A percentile compares a stretch with the other conserved stretches of the same genome.
These are phyloP conservation scores for Vitis amurensis DNA, from an alignment of 164 flowering plant species.

Conservation along the genomic window DNA sequence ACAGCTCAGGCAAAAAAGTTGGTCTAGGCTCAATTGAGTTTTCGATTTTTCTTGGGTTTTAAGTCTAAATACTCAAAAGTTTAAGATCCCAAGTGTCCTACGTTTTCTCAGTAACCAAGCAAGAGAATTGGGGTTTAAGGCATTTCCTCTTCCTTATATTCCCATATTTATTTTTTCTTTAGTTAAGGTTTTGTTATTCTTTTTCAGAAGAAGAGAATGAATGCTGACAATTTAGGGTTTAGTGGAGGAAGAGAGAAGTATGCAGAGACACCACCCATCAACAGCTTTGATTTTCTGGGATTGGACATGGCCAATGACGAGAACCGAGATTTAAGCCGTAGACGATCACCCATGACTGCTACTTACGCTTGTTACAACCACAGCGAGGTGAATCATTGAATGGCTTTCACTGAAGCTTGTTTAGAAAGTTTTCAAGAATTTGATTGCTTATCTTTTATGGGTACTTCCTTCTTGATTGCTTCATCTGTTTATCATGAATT, in stretches of 20 bases:
- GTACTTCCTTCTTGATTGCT: too few species aligned
- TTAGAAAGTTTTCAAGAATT: neutral
- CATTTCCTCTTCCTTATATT: neutral
- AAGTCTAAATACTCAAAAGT: neutral
- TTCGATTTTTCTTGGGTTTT: neutral
- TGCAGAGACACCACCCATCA: slow-evolving; percentile 2
- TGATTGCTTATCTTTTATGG: neutral
- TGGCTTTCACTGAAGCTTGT: neutral
- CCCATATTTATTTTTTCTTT: neutral
- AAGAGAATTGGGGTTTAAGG: neutral
- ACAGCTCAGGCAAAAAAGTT: neutral
- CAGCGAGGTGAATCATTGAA: too few species aligned
- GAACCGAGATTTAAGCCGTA: too few species aligned
- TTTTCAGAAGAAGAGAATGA: slow-evolving; percentile 22
- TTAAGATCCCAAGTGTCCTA: neutral
- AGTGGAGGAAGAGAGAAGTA: slow-evolving; percentile 8
- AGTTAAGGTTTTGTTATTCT: neutral
- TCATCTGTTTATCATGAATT: neutral
- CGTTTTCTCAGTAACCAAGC: slow-evolving; percentile 1
- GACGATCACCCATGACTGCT: too few species aligned
- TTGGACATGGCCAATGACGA: neutral
- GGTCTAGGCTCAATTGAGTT: neutral
- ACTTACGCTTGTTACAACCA: too few species aligned
- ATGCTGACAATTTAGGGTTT: neutral
- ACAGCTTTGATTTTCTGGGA: slow-evolving; percentile 11